A percentile compares a stretch with the other conserved stretches of the same genome.
These are phyloP conservation scores for Thielaviopsis punctulata DNA, from an alignment of 2,329 filamentous ascomycete species.

Conservation along the genomic window DNA sequence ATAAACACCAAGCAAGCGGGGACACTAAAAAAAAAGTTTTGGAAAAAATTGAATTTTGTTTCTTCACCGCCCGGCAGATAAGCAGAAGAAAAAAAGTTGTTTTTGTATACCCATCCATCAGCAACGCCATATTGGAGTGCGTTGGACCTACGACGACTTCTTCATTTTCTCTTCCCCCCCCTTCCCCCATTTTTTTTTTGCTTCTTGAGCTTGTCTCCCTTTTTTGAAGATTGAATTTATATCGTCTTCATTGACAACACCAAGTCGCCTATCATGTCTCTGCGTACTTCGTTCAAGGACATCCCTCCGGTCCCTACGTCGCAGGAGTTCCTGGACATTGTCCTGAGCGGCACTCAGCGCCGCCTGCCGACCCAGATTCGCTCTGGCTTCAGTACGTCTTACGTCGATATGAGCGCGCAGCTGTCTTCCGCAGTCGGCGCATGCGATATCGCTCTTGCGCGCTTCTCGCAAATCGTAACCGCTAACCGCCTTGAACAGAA, in stretches of 20 bases:
- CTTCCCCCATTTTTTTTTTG: neutral
- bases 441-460: neutral
- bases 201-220: neutral
- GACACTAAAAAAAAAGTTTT: constrained; percentile 14
- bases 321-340: constrained; percentile 95
- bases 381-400: constrained; percentile 63
- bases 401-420: neutral
- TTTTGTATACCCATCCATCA: constrained; percentile 1
- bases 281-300: constrained; percentile 46
- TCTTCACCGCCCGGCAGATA: constrained; percentile 1
- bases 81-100: constrained; percentile 6
- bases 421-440: neutral
- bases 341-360: constrained; percentile 82
- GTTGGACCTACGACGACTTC: neutral
- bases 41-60: constrained; percentile 1
- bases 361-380: constrained; percentile 90
- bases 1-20: constrained; percentile 13
- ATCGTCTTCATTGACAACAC: constrained; percentile 10
- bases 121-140: neutral
- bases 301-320: constrained; percentile 79
- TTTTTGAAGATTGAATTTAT: neutral
- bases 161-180: neutral
- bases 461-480: neutral
- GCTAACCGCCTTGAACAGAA: constrained; percentile 4
- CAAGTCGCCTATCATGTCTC: constrained; percentile 10